Base-by-base conservation (phyloP, 495 filamentous ascomycete genomes). In the Venustampulla echinocandica region DNA sequence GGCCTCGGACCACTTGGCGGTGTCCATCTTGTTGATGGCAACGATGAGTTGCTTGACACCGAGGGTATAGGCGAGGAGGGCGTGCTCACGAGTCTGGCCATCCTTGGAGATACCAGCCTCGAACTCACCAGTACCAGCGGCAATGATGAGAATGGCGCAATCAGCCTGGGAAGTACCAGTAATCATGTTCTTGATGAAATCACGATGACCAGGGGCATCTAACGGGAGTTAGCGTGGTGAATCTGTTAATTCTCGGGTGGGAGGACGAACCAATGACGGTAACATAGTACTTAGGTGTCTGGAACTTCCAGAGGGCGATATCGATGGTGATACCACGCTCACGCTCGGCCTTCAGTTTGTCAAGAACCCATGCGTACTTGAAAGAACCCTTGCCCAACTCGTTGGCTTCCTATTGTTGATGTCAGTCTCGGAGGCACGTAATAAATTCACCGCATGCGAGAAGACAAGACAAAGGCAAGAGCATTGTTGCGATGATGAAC, bases 171-270 rank as follows among this genome's bases (percentile, higher is more conserved):
- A 98, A 67, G 92, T 98, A 85, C 92, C 92, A 79, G 92, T 97
- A 79, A 97, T 98, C 92, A 98, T 98, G 81, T 98, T 98, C 81
- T 98, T 98, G 86, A 98, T 98, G 78, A 98, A 98, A 68, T 98
- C 92, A 87, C 92, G 92, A 75, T 98, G 92, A 74, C 92, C 92
- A 63, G 92, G 92, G 74, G 92, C 92, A 70, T 98, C 89, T 88
- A 61, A 27, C 54, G 38, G 28, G 2, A 14, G 44, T 54, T 41
- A 46, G 33, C 19, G 35, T 46, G 27, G 10, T 23, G 38, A 59
- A 43, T 63, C 54, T 10, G 17, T 44, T 35, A 32, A 14, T 35
- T 28, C 36, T 25, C 2, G 15, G 27, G 27, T 30, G 40, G 38
- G 24, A 50, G 32, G 9, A 69, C 76, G 61, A 81, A 90, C 85